These are phyloP conservation scores for Thielaviopsis populi DNA, from an alignment of 2,329 filamentous ascomycete genomes.

Conservation along the genomic window DNA sequence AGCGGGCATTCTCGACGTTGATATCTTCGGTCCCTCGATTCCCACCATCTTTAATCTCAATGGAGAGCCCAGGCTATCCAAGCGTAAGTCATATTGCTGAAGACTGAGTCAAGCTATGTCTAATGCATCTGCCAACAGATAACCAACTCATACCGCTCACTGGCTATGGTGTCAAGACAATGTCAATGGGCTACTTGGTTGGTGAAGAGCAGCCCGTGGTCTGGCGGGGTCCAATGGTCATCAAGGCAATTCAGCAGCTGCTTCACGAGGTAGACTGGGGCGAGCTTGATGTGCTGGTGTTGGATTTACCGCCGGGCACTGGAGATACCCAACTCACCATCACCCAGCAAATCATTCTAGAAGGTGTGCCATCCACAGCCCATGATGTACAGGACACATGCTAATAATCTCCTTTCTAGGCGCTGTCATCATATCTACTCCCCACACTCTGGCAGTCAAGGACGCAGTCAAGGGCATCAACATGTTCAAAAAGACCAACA, in stretches of 20 bases:
- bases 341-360: constrained; percentile 79
- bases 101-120: background rate
- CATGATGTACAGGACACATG: background rate
- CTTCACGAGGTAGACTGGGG: constrained; percentile 94
- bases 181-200: constrained; percentile 96
- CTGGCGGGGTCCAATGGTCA: constrained; percentile 94
- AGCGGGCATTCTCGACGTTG: constrained; percentile 80
- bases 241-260: constrained; percentile 91
- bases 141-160: constrained; percentile 75
- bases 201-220: constrained; percentile 68
- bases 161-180: constrained; percentile 91
- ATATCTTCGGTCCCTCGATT: constrained; percentile 92
- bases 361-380: constrained; percentile 35
- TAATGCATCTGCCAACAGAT: constrained; percentile 30
- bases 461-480: constrained; percentile 85
- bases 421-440: constrained; percentile 78
- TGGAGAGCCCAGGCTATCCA: constrained; percentile 61
- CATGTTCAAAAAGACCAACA: constrained; percentile 76
- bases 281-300: constrained; percentile 68
- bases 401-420: constrained; percentile 29
- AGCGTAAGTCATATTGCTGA: constrained; percentile 36
- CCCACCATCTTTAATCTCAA: constrained; percentile 75
- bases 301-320: constrained; percentile 87
- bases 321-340: constrained; percentile 96
- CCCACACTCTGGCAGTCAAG: constrained; percentile 80